phyloP scores from a whole-genome alignment of 179 eudicot genomes.

The Heliamphora pulchella region DNA sequence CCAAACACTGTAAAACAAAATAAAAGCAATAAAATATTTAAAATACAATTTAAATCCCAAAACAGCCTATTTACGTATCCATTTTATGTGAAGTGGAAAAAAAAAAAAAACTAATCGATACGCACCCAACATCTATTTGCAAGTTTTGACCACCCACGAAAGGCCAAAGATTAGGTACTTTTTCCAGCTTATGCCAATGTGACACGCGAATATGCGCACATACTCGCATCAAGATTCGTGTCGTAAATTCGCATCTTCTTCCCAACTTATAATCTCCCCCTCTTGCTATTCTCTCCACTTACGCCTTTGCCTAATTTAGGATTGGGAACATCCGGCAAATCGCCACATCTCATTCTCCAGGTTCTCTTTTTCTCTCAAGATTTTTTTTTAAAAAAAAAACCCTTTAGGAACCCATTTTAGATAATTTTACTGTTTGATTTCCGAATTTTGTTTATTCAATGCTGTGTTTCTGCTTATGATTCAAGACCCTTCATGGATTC shows the following conservation, averaged over 20 bases:
- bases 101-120: no score
- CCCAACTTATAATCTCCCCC: background rate
- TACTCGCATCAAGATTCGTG: background rate
- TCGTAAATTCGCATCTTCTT: background rate
- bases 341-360: background rate
- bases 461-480: background rate
- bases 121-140: no score
- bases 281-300: background rate
- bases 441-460: background rate
- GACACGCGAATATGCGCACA: slow-evolving; percentile 12
- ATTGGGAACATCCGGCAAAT: background rate
- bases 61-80: no score
- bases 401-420: background rate
- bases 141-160: background rate
- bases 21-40: no score
- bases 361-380: background rate
- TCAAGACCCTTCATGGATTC: background rate
- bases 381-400: background rate
- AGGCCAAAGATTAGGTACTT: background rate
- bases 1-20: no score
- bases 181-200: background rate
- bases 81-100: no score
- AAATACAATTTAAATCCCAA: no score
- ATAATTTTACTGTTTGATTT: background rate
- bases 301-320: background rate